Percentiles rank a stretch among this genome's conserved stretches.
Conservation (phyloP, 2,329 filamentous ascomycete species). For the Albifimbria verrucaria region DNA sequence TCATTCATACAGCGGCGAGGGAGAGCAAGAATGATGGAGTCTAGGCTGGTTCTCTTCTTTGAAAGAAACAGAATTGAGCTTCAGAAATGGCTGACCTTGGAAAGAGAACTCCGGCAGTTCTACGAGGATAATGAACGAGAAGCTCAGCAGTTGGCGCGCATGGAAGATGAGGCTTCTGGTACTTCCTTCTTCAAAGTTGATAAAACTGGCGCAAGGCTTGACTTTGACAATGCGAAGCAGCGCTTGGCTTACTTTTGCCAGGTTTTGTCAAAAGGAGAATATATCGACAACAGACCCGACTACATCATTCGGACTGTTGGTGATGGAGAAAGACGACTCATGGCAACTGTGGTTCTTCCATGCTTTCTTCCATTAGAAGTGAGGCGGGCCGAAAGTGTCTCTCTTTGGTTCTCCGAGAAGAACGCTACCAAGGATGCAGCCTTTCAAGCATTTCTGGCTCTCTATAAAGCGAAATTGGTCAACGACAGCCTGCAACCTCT, state of each 20-base stretch:
- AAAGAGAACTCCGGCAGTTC: conserved; percentile 66
- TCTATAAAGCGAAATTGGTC: conserved; percentile 69
- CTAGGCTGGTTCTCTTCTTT: conserved; percentile 46
- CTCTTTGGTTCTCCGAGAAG: conserved; percentile 66
- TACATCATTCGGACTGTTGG: conserved; percentile 49
- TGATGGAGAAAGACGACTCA: conserved; percentile 31
- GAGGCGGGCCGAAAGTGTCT: conserved; percentile 18
- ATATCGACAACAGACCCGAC: conserved; percentile 63
- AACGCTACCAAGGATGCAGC: conserved; percentile 78
- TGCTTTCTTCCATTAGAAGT: conserved; percentile 55
- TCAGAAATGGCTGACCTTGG: conserved; percentile 61
- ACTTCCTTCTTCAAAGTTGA: conserved; percentile 31
- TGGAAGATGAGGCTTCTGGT: conserved; percentile 41
- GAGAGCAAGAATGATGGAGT: conserved; percentile 48
- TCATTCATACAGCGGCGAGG: conserved; percentile 58
- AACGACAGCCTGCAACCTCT: conserved; percentile 75
- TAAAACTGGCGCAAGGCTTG: conserved; percentile 60
- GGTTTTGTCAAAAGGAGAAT: conserved; percentile 53
- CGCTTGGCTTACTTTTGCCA: conserved; percentile 82
- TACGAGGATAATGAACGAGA: conserved; percentile 64
- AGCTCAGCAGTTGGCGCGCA: conserved; percentile 37
- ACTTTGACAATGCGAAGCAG: conserved; percentile 68
- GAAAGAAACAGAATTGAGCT: conserved; percentile 23
- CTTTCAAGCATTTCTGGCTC: conserved; percentile 70
- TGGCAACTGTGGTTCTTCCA: conserved; percentile 68